Evolutionary conservation across 1,284 basidiomycete genomes (phyloP), one percentile per base, ranked within the genome.

Genomic region (Gastroboletus turbinatus): DNA sequence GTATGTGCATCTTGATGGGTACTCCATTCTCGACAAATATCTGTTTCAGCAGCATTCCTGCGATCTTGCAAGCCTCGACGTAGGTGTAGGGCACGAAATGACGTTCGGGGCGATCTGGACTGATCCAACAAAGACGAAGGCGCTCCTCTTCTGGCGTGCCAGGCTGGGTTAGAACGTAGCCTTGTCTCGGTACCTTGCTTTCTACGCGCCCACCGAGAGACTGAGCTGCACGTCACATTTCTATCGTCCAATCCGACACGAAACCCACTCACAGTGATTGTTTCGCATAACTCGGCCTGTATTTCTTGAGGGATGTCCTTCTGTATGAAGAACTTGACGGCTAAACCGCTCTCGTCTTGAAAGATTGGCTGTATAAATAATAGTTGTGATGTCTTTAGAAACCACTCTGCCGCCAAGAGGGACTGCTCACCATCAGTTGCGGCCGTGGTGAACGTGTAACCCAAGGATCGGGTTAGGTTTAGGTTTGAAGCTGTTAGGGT

Each of bases 311-410:
- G 73, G n/a, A 91, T 76, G 67, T 90, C 88, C 64, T 87, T 88
- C 66, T 90, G 87, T 35, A 91, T 81, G 69, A 90, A 91, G 68
- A 91, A 91, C 67, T 91, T 91, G 76, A 89, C 71, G 5, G 87
- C 78, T 48, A 85, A 68, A 40, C 84, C 83, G 63, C 77, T 81
- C 55, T 67, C 71, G 63, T 87, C 86, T 68, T 87, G 84, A 57
- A 90, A 90, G 58, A 90, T 83, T 49, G 82, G 82, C 80, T 81
- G 52, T 30, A 46, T n/a, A 29, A n/a, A 33, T 32, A 21, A 38
- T 36, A 16, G n/a, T 56, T 23, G 39, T 54, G 50, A 57, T 43
- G 43, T 36, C 43, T 46, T 52, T 17, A 23, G 30, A 51, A 42
- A 38, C n/a, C 32, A 44, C n/a, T 44, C 27, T 40, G 17, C 35